A percentile compares a stretch with the other conserved stretches of the same genome.
Conservation (phyloP, 495 filamentous ascomycete species). For the Hapsidospora chrysogenum region DNA sequence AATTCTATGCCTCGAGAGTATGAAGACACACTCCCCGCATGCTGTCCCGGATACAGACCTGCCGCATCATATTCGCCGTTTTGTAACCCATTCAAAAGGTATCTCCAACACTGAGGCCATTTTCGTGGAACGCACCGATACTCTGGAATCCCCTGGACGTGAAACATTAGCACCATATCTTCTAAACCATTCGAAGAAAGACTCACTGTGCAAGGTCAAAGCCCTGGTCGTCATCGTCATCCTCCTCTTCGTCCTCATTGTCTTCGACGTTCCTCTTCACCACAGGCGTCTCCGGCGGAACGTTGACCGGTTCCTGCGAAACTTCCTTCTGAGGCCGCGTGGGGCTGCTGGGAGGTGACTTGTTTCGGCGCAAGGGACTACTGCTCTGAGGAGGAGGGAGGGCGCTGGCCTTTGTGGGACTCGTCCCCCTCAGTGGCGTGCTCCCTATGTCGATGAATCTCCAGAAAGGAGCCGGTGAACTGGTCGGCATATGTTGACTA, state of each 20-base stretch:
- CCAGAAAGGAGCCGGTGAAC: conserved; percentile 95
- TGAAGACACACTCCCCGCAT: no score
- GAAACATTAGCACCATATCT: not conserved
- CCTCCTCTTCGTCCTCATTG: conserved; percentile 12
- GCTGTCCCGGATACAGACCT: no score
- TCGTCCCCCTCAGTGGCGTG: conserved; percentile 52
- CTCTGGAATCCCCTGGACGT: conserved; percentile 21
- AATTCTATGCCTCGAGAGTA: no score
- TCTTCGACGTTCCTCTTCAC: conserved; percentile 2
- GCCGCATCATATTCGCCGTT: no score
- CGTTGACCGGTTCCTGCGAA: conserved; percentile 2
- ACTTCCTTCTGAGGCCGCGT: conserved; percentile 7
- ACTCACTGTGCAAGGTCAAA: conserved; percentile 23
- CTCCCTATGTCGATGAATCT: conserved; percentile 63
- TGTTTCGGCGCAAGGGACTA: conserved; percentile 41
- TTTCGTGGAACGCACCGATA: conserved; percentile 21
- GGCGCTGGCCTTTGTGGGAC: conserved; percentile 28
- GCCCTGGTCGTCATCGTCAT: conserved; percentile 14
- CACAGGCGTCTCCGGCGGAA: not conserved
- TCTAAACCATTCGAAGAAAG: no score
- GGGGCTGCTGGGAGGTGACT: conserved; percentile 16
- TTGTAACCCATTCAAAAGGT: no score
- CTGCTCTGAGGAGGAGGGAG: conserved; percentile 36
- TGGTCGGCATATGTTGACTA: conserved; percentile 88
- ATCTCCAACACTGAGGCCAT: no score